Evolutionary conservation across 2,329 filamentous ascomycete genomes (phyloP), one percentile per base, ranked within the genome.

Genomic region (Escovopsis sp.): DNA sequence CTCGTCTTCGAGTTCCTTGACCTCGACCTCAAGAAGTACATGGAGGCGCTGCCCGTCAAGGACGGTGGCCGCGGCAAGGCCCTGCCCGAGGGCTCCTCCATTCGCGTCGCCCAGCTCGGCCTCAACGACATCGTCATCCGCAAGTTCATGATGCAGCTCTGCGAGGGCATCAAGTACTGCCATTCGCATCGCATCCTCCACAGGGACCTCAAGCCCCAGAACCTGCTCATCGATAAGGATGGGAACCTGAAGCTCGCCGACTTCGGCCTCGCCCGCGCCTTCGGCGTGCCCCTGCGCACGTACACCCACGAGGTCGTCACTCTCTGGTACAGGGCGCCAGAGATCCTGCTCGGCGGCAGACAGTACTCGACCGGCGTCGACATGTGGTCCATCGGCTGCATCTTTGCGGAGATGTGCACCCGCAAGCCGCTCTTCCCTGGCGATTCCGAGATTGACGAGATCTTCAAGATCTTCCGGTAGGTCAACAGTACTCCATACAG

Each of bases 261-360:
- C 68, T 93, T 93, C 50, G 85, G 85, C 56, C 68, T 93, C 44
- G 85, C 85, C 15, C 74, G 85, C 50, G 87, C 87, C 5, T 94
- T 94, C 53, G 86, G 86, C 58, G 86, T 94, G 13, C 86, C 86
- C 4, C 65, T 94, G 48, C 72, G 86, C 48, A 94, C 86, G 35
- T 94, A 93, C 58, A 93, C 87, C 34, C 86, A 94, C 60, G 86
- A 94, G 70, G 85, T 94, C 41, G 86, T 94, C 40, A 94, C 86
- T 2, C 68, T 94, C 39, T 94, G 86, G 86, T 94, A 94, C 56
- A 79, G 87, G 42, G 72, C 85, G 8, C 86, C 86, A 1, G 86
- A 94, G 57, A 92, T 94, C 58, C 69, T 94, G 15, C 74, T 94
- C 2, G 86, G 86, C 53, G 85, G 86, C 38, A 77, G 86, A 35